These are phyloP conservation scores for Trypanosomatidae sp. DNA, from an alignment of 208 protist genomes.

Conservation along the genomic window DNA sequence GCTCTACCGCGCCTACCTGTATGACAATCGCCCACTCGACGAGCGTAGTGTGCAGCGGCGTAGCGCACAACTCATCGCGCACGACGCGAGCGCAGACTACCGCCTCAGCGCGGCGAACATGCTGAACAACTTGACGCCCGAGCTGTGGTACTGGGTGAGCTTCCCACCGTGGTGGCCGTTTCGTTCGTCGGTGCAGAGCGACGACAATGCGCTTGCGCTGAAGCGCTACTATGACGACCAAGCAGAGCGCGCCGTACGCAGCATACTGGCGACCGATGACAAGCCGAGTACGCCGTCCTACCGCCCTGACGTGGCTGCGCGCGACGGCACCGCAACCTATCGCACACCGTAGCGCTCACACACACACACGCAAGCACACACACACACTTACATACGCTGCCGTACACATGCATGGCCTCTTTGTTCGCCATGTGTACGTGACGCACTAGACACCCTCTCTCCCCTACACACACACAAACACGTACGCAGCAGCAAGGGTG, in stretches of 20 bases:
- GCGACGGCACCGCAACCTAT: too few relatives aligned
- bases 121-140: conserved; percentile 74
- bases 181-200: conserved; percentile 58
- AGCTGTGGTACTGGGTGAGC: conserved; percentile 79
- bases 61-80: conserved; percentile 33
- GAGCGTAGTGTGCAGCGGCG: conserved; percentile 29
- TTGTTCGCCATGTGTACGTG: too few relatives aligned
- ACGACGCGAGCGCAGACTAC: conserved; percentile 24
- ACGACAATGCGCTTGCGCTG: conserved; percentile 61
- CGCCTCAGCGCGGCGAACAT: conserved; percentile 64
- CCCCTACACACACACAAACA: not conserved
- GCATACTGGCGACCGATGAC: conserved; percentile 66
- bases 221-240: conserved; percentile 69
- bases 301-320: too few relatives aligned
- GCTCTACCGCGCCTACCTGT: conserved; percentile 73
- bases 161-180: conserved; percentile 86
- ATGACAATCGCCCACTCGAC: conserved; percentile 70
- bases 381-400: too few relatives aligned
- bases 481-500: too few relatives aligned
- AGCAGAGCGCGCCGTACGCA: conserved; percentile 43
- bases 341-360: too few relatives aligned
- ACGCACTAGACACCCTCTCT: too few relatives aligned
- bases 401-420: too few relatives aligned
- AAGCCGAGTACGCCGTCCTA: too few relatives aligned
- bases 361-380: too few relatives aligned